Conservation (phyloP, 23 red algal genomes). For the Chondrus crispus region DNA sequence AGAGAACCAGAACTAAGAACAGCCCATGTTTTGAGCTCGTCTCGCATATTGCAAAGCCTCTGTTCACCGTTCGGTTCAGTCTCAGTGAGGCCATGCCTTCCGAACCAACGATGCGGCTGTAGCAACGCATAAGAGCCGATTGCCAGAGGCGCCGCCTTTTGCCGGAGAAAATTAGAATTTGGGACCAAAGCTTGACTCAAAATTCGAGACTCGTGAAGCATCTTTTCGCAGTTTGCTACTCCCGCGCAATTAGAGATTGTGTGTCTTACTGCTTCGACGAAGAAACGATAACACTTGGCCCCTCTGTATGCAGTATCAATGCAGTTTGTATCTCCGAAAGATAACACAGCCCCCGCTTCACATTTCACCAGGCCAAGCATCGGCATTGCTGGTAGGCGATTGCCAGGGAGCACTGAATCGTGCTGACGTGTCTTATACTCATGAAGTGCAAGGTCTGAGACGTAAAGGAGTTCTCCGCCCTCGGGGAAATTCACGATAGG, state of each 20-base stretch:
- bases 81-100: neutral
- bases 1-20: neutral
- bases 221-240: neutral
- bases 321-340: slow-evolving; percentile 86
- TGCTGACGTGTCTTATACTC: slow-evolving; percentile 4
- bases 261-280: slow-evolving; percentile 41
- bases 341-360: slow-evolving; percentile 52
- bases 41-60: neutral
- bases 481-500: slow-evolving; percentile 49
- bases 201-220: slow-evolving; percentile 18
- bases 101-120: slow-evolving; percentile 8
- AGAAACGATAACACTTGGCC: slow-evolving; percentile 52
- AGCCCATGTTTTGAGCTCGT: neutral
- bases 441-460: neutral
- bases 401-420: neutral
- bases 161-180: neutral
- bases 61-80: neutral
- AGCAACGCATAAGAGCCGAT: neutral
- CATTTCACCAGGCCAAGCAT: slow-evolving; percentile 47
- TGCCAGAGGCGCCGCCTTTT: slow-evolving; percentile 25
- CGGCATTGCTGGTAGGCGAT: neutral
- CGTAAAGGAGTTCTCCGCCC: slow-evolving; percentile 60
- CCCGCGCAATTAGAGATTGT: slow-evolving; percentile 39
- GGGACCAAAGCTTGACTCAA: neutral
- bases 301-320: slow-evolving; percentile 72